Percentiles rank a stretch among this genome's conserved stretches.
These are phyloP conservation scores for Cynanchum wilfordii DNA, from an alignment of 257 asterid species.

Conservation along the genomic window DNA sequence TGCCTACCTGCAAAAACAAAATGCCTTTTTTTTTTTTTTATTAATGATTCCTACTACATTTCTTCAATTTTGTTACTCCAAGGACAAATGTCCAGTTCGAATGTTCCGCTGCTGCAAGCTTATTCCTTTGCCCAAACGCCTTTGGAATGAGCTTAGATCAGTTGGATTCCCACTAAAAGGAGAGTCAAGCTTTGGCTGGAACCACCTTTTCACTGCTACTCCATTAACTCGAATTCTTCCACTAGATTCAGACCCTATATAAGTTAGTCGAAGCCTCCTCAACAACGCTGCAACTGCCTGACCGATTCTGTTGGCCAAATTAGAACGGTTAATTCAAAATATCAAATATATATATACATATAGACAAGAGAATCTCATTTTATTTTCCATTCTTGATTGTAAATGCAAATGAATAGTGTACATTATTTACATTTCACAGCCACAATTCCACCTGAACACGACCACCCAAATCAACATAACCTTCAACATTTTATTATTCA, in stretches of 20 bases:
- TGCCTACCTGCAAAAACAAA: neutral
- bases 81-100: conserved; percentile 61
- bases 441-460: no score
- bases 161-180: conserved; percentile 39
- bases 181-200: conserved; percentile 67
- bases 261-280: conserved; percentile 77
- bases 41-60: neutral
- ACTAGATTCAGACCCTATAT: conserved; percentile 73
- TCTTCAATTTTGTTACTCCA: conserved; percentile 34
- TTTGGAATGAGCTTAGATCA: conserved; percentile 36
- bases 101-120: conserved; percentile 68
- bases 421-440: no score
- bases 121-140: conserved; percentile 63
- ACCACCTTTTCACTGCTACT: conserved; percentile 64
- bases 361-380: no score
- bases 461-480: no score
- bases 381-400: no score
- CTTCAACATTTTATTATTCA: no score
- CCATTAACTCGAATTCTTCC: conserved; percentile 87
- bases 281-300: conserved; percentile 67
- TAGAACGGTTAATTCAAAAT: conserved; percentile 7
- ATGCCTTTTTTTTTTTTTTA: conserved; percentile 10
- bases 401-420: no score
- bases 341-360: neutral
- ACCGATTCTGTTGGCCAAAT: conserved; percentile 62